phyloP scores from a whole-genome alignment of 176 grass and related monocot genomes.

The Melocanna baccifera region DNA sequence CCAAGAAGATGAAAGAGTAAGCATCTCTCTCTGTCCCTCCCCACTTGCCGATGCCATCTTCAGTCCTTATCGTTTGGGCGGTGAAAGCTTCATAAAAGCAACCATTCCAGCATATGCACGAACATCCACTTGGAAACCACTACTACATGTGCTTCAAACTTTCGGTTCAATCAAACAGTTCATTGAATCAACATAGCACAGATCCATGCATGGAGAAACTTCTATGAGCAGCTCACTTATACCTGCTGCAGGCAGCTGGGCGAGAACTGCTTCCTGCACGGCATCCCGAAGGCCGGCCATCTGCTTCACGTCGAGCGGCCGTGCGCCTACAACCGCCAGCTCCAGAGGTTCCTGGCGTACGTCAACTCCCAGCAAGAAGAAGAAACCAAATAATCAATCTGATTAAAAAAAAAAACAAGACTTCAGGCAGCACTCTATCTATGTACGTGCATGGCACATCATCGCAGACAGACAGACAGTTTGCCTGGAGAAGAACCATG shows the following conservation, averaged over 20 bases:
- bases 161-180: neutral
- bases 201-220: neutral
- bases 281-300: conserved; percentile 80
- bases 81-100: neutral
- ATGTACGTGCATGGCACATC: neutral
- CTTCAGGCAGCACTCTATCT: neutral
- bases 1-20: conserved; percentile 90
- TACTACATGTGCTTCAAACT: neutral
- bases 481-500: neutral
- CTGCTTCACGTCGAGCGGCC: conserved; percentile 81
- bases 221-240: neutral
- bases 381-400: neutral
- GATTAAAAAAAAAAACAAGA: no score
- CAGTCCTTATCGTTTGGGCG: neutral
- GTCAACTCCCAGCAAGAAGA: conserved; percentile 27
- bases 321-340: conserved; percentile 67
- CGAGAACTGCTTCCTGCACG: conserved; percentile 53
- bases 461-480: neutral
- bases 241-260: conserved; percentile 58
- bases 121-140: neutral
- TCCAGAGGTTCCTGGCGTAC: conserved; percentile 65
- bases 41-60: neutral
- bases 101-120: neutral
- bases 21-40: neutral
- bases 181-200: neutral